These are phyloP conservation scores for Cryptomeria japonica DNA, from an alignment of 75 land plant species.

Conservation along the genomic window DNA sequence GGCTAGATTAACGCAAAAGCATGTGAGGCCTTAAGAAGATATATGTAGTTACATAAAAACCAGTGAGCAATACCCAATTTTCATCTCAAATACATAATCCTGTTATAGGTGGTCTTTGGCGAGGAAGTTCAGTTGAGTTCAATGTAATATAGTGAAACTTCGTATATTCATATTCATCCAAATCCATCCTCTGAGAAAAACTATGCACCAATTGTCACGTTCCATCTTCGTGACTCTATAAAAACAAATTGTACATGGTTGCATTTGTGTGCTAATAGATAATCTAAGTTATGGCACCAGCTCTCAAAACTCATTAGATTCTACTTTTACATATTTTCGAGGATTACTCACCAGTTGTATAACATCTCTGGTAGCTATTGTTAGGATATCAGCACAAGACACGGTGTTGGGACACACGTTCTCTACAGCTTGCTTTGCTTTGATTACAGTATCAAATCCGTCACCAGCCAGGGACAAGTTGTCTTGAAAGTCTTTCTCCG, in stretches of 20 bases:
- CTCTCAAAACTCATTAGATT: background rate
- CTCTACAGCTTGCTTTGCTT: slow-evolving; percentile 80
- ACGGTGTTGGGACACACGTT: slow-evolving; percentile 25
- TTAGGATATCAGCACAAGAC: slow-evolving; percentile 40
- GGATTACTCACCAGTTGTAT: slow-evolving; percentile 19
- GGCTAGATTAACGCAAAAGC: too few relatives aligned
- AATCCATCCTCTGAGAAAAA: background rate
- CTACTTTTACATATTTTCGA: background rate
- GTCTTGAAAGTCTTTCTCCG: slow-evolving; percentile 65
- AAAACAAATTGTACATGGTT: background rate
- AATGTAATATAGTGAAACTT: background rate
- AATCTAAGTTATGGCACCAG: background rate
- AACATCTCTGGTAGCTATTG: slow-evolving; percentile 28
- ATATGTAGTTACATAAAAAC: background rate
- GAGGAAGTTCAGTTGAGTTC: too few relatives aligned
- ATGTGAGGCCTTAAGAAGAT: background rate
- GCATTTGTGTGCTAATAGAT: background rate
- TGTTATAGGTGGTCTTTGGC: background rate
- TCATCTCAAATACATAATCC: background rate
- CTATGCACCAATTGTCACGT: background rate
- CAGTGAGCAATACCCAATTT: background rate
- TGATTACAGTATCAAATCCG: slow-evolving; percentile 80
- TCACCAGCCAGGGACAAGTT: slow-evolving; percentile 83
- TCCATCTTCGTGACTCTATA: background rate
- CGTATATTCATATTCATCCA: background rate